Percentiles rank a stretch among this genome's conserved stretches.
Evolutionary conservation across 768 basidiomycete species (phyloP).

Genomic region (Gloeopeniophorella convolvens): DNA sequence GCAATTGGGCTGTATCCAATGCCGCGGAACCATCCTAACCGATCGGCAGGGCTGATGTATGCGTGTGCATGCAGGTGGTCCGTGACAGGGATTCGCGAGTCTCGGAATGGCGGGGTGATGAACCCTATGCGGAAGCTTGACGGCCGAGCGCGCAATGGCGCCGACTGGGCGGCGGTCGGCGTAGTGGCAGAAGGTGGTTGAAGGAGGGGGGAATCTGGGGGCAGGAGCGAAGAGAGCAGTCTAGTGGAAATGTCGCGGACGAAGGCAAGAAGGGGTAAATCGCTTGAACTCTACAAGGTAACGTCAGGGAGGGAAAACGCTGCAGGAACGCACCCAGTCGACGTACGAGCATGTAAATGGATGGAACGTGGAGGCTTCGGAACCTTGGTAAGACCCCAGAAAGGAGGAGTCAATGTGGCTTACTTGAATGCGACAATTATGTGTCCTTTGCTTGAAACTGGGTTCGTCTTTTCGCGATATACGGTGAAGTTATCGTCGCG

Average conservation of each 20-base stretch:
- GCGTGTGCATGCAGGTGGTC: conserved; percentile 78
- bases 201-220: conserved; percentile 21
- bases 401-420: conserved; percentile 25
- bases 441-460: conserved; percentile 69
- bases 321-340: conserved; percentile 4
- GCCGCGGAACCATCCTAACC: conserved; percentile 66
- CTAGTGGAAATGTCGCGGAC: conserved; percentile 52
- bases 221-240: conserved; percentile 44
- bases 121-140: conserved; percentile 59
- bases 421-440: conserved; percentile 73
- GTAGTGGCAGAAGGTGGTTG: conserved; percentile 7
- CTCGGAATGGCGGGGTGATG: conserved; percentile 72
- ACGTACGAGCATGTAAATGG: conserved; percentile 66
- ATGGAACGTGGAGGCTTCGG: conserved; percentile 67
- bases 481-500: conserved; percentile 71
- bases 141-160: conserved; percentile 23
- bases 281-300: conserved; percentile 54
- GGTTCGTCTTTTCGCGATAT: conserved; percentile 62
- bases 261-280: conserved; percentile 64
- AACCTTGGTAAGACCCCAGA: background rate
- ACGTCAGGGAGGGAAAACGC: conserved; percentile 11
- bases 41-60: conserved; percentile 57
- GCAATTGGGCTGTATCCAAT: conserved; percentile 61
- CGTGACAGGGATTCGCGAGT: conserved; percentile 71
- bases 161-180: conserved; percentile 23